phyloP scores from a whole-genome alignment of 116 monocot species.

The Thalassia testudinum region DNA sequence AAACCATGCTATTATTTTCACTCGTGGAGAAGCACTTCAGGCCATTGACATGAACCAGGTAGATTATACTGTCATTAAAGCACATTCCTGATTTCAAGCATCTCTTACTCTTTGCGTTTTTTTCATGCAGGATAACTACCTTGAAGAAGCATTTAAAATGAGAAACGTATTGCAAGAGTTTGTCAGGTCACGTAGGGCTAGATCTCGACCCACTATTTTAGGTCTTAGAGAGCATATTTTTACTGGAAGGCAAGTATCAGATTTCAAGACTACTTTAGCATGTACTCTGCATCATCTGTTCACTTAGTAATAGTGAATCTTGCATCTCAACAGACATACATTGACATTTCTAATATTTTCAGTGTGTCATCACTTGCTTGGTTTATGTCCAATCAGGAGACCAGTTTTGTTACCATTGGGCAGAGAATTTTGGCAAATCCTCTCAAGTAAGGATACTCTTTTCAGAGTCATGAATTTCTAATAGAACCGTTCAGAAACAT shows the following conservation, averaged over 20 bases:
- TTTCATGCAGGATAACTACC: conserved; percentile 70
- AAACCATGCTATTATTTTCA: conserved; percentile 94
- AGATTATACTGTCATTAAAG: conserved; percentile 1
- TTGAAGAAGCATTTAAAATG: conserved; percentile 97
- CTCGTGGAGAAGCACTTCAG: conserved; percentile 89
- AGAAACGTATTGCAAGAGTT: conserved; percentile 91
- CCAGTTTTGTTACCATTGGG: conserved; percentile 95
- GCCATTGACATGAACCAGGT: conserved; percentile 99
- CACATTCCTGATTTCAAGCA: background rate
- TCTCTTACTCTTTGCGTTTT: background rate
- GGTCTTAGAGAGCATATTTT: conserved; percentile 93
- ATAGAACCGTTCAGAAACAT: background rate
- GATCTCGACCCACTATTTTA: conserved; percentile 57
- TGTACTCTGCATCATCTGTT: background rate
- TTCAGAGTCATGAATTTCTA: conserved; percentile 3
- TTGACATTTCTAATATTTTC: conserved; percentile 3
- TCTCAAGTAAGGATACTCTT: conserved; percentile 45
- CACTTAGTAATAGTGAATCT: background rate
- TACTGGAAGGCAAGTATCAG: conserved; percentile 60
- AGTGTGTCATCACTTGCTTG: conserved; percentile 98
- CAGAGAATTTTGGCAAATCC: conserved; percentile 82
- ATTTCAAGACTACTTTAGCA: background rate
- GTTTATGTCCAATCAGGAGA: conserved; percentile 99
- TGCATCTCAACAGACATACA: background rate
- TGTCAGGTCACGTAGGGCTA: conserved; percentile 14